phyloP scores from a whole-genome alignment of 306 rosid species.

The Nissolia schottii region DNA sequence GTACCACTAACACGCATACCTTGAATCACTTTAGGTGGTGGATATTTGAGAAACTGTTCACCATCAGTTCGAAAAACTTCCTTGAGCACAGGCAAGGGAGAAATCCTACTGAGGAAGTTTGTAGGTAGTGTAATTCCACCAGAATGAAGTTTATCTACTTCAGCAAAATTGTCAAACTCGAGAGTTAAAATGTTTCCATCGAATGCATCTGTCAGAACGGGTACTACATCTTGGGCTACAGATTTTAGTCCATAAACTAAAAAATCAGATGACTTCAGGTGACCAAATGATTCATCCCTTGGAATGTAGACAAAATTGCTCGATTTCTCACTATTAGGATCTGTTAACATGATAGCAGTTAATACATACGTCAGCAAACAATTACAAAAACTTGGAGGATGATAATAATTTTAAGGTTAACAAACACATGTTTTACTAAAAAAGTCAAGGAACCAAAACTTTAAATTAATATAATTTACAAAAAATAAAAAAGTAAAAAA shows the following conservation, averaged over 20 bases:
- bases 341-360: slow-evolving; percentile 25
- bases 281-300: slow-evolving; percentile 60
- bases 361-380: not conserved
- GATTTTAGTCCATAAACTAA: slow-evolving; percentile 51
- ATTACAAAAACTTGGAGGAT: not conserved
- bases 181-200: slow-evolving; percentile 8
- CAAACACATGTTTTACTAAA: not conserved
- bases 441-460: too few relatives aligned
- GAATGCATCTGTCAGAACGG: slow-evolving; percentile 36
- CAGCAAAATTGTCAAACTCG: slow-evolving; percentile 49
- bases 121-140: slow-evolving; percentile 55
- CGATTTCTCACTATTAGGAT: slow-evolving; percentile 40
- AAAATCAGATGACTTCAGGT: slow-evolving; percentile 55
- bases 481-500: too few relatives aligned
- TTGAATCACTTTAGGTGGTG: slow-evolving; percentile 55
- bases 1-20: slow-evolving; percentile 21
- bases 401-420: too few relatives aligned
- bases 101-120: slow-evolving; percentile 18
- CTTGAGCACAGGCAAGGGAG: slow-evolving; percentile 42
- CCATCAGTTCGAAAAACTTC: slow-evolving; percentile 59
- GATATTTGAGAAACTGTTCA: slow-evolving; percentile 42
- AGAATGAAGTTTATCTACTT: slow-evolving; percentile 48
- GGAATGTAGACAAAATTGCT: slow-evolving; percentile 40
- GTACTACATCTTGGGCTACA: slow-evolving; percentile 39
- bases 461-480: not conserved